Evolutionary conservation across 2,329 filamentous ascomycete genomes (phyloP), one percentile per base, ranked within the genome.

Genomic region (Colletotrichum orbiculare): DNA sequence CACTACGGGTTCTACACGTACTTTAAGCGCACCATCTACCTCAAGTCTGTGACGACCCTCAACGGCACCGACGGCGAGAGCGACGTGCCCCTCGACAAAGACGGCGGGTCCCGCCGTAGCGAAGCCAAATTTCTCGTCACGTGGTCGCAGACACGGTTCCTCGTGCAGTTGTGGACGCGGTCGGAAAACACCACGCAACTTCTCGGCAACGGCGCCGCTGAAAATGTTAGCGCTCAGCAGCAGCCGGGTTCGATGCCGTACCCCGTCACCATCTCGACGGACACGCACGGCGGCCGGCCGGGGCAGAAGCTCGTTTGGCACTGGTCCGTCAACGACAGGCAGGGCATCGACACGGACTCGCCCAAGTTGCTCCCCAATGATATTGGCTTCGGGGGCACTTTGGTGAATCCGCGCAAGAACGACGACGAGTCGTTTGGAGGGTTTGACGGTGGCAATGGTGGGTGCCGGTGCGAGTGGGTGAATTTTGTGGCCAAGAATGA

Each of bases 1-100:
- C 93, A 97, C 78, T 97, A 96, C 76, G 93, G 93, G 2, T 97
- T 97, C 79, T 97, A 97, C 79, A 92, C 87, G 1, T 96, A 97
- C 81, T 98, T 92, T 77, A 89, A 94, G 78, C 92, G 94, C 69
- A 91, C 90, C 8, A 92, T 97, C 68, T 97, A 95, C 80, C 83
- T 97, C 67, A 88, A 89, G 70, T 89, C 87, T 13, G 79, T 83
- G 10, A 77, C 78, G 0, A 75, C 79, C 1, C 74, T 87, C 63
- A 83, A 85, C 67, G 72, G 73, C n/a, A 81, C 81, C 39, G 67
- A 73, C 13, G 73, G 74, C 12, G 74, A 79, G n/a, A 74, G 73
- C 8, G 73, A 78, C 53, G 75, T 82, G 2, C 77, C 82, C 1
- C 77, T 81, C 34, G 87, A 90, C 69, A 71, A 79, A 49, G 77